These are phyloP conservation scores for Marsdenia floribunda DNA, from an alignment of 257 asterid genomes.

Conservation along the genomic window DNA sequence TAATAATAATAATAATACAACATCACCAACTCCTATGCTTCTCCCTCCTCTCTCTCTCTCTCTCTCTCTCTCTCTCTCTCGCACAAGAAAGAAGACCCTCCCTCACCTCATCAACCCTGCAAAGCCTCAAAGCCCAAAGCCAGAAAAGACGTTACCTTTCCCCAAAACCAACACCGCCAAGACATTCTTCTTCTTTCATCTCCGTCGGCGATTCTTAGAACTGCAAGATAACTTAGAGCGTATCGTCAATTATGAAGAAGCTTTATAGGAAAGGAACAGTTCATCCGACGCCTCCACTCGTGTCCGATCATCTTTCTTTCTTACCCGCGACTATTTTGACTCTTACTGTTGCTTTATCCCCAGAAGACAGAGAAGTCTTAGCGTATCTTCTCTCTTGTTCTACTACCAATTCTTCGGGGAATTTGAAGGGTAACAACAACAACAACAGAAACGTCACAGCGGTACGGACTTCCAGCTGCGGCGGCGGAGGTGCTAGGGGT, in stretches of 20 bases:
- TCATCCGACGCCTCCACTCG: conserved; percentile 27
- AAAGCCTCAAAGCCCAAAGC: not conserved
- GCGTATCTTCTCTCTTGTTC: conserved; percentile 34
- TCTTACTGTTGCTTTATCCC: conserved; percentile 29
- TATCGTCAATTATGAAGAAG: conserved; percentile 24
- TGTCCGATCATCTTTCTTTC: conserved; percentile 31
- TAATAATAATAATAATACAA: too few relatives aligned
- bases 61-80: not conserved
- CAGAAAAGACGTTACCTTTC: not conserved
- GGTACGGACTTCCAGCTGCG: not conserved
- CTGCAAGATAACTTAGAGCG: not conserved
- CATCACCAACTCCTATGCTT: conserved; percentile 17
- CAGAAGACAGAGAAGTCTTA: conserved; percentile 31
- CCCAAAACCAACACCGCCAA: not conserved
- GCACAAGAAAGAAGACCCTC: not conserved
- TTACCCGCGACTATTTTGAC: conserved; percentile 36
- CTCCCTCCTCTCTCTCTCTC: not conserved
- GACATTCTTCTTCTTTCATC: not conserved
- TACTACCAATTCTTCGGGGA: conserved; percentile 16
- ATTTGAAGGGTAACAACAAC: not conserved
- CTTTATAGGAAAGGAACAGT: conserved; percentile 24
- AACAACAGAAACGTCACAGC: not conserved
- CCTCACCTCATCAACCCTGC: conserved; percentile 11
- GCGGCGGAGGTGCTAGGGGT: not conserved
- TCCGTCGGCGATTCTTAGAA: not conserved